A percentile compares a stretch with the other conserved stretches of the same genome.
Evolutionary conservation across 768 basidiomycete genomes (phyloP).

Genomic region (Chalciporus sphaerocephalus): DNA sequence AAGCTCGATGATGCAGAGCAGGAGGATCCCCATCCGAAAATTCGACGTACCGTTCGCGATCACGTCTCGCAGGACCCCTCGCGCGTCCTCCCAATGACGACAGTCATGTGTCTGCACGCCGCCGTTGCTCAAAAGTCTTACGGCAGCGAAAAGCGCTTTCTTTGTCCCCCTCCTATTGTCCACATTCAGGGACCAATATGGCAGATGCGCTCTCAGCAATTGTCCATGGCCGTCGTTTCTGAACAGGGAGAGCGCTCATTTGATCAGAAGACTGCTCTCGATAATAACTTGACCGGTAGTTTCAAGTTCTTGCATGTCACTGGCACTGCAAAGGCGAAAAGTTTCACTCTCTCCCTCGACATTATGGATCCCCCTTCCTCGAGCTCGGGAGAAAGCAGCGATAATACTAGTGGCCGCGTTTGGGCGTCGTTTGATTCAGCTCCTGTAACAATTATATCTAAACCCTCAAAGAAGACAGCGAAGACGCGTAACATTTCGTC

Average conservation of each 20-base stretch:
- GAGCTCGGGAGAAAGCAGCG: slow-evolving; percentile 37
- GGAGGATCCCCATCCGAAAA: slow-evolving; percentile 67
- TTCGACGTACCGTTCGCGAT: slow-evolving; percentile 79
- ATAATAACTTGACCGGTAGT: slow-evolving; percentile 79
- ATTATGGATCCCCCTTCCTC: slow-evolving; percentile 71
- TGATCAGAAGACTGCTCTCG: slow-evolving; percentile 79
- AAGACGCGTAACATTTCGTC: slow-evolving; percentile 90
- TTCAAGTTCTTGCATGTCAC: slow-evolving; percentile 92
- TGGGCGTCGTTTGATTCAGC: slow-evolving; percentile 94
- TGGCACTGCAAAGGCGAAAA: slow-evolving; percentile 84
- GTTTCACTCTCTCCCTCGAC: slow-evolving; percentile 80
- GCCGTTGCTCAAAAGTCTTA: slow-evolving; percentile 96
- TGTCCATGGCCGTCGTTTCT: slow-evolving; percentile 82
- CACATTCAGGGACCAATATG: slow-evolving; percentile 86
- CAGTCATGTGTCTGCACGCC: slow-evolving; percentile 85
- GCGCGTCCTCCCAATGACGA: slow-evolving; percentile 83
- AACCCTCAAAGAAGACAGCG: slow-evolving; percentile 95
- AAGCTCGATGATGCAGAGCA: slow-evolving; percentile 64
- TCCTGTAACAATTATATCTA: slow-evolving; percentile 92
- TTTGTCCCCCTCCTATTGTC: slow-evolving; percentile 90
- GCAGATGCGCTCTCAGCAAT: slow-evolving; percentile 76
- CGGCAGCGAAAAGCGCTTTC: slow-evolving; percentile 90
- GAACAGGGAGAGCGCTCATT: slow-evolving; percentile 80
- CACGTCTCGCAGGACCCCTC: slow-evolving; percentile 72
- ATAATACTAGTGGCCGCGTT: slow-evolving; percentile 51